These are phyloP conservation scores for Clavispora asparagi DNA, from an alignment of 805 yeast genomes.

Conservation along the genomic window DNA sequence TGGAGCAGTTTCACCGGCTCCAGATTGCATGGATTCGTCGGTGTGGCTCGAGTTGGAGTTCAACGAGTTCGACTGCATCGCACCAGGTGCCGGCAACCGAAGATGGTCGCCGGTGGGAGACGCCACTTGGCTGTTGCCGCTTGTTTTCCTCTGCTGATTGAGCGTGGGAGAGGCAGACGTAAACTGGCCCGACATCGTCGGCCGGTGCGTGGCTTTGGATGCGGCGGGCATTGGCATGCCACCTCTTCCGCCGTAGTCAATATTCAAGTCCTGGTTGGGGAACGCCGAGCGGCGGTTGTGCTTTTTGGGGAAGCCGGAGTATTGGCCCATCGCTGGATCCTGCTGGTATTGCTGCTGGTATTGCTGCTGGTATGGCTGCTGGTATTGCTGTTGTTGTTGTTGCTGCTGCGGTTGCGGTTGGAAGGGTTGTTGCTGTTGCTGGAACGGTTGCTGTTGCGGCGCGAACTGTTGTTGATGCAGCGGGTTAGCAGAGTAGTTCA, in stretches of 20 bases:
- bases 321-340: not conserved
- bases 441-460: conserved; percentile 12
- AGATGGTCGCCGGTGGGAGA: conserved; percentile 2
- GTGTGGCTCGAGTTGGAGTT: conserved; percentile 18
- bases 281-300: conserved; percentile 33
- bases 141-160: conserved; percentile 12
- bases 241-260: conserved; percentile 43
- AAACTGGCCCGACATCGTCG: not conserved
- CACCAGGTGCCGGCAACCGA: conserved; percentile 6
- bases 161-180: not conserved
- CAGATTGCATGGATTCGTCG: conserved; percentile 13
- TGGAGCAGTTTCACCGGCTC: conserved; percentile 12
- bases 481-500: conserved; percentile 3
- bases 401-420: conserved; percentile 8
- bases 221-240: conserved; percentile 39
- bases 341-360: not conserved
- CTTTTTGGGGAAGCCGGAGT: conserved; percentile 21
- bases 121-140: not conserved
- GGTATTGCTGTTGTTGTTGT: not conserved
- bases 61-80: conserved; percentile 16
- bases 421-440: conserved; percentile 5
- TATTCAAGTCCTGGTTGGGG: conserved; percentile 27
- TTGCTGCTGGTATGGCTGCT: not conserved
- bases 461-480: conserved; percentile 8
- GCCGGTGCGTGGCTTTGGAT: conserved; percentile 11